These are phyloP conservation scores for Phytophthora idaei DNA, from an alignment of 352 stramenopile genomes.

Conservation along the genomic window DNA sequence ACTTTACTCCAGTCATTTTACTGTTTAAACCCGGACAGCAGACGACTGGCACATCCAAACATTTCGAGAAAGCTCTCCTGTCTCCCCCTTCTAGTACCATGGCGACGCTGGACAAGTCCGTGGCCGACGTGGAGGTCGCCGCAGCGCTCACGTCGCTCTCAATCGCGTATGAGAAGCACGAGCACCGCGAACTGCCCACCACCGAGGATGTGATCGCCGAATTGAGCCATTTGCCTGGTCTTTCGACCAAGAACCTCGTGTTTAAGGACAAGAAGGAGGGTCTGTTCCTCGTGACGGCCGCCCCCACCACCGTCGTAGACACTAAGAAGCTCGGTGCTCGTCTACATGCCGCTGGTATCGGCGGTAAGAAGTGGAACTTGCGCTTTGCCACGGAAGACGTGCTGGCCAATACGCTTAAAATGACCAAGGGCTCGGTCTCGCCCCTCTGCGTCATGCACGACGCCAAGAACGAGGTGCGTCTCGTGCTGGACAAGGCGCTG, in stretches of 20 bases:
- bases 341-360: constrained; percentile 63
- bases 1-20: background rate
- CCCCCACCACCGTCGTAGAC: constrained; percentile 87
- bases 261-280: constrained; percentile 98
- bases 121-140: constrained; percentile 65
- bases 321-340: constrained; percentile 92
- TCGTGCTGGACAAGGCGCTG: constrained; percentile 94
- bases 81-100: constrained; percentile 1
- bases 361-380: constrained; percentile 92
- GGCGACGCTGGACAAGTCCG: constrained; percentile 25
- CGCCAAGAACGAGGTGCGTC: constrained; percentile 70
- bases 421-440: constrained; percentile 94
- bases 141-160: constrained; percentile 68
- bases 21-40: background rate
- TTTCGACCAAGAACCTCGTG: constrained; percentile 96
- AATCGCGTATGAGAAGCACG: constrained; percentile 53
- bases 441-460: constrained; percentile 94
- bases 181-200: constrained; percentile 71
- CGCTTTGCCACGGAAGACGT: constrained; percentile 91
- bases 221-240: constrained; percentile 81
- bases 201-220: constrained; percentile 73
- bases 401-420: constrained; percentile 83
- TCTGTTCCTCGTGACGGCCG: constrained; percentile 93
- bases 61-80: constrained; percentile 1
- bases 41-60: background rate